phyloP scores from a whole-genome alignment of 345 rosid genomes.

The Lepidium sativum region DNA sequence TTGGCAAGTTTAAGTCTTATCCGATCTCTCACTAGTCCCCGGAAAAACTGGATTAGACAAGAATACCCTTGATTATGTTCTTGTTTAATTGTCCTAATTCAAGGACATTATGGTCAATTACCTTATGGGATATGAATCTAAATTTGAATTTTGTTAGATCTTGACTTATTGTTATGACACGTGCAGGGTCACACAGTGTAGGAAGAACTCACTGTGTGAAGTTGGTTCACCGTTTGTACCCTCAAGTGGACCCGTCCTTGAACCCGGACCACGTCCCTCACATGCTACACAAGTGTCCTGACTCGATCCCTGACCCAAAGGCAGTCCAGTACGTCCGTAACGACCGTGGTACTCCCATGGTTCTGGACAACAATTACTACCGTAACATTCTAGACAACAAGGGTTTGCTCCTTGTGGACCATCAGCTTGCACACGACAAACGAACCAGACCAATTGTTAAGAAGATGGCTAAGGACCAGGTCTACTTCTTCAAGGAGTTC shows the following conservation, averaged over 20 bases:
- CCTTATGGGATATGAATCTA: background rate
- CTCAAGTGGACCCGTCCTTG: constrained; percentile 66
- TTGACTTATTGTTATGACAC: constrained; percentile 9
- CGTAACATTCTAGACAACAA: constrained; percentile 91
- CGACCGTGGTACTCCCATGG: constrained; percentile 93
- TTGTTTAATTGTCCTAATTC: background rate
- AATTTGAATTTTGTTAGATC: background rate
- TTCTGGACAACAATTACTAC: constrained; percentile 90
- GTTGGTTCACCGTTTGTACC: constrained; percentile 87
- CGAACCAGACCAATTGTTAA: constrained; percentile 79
- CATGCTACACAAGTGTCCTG: constrained; percentile 95
- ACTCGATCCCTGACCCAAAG: constrained; percentile 86
- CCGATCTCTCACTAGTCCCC: background rate
- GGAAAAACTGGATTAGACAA: background rate
- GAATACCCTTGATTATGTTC: background rate
- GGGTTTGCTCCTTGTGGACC: constrained; percentile 83
- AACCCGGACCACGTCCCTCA: constrained; percentile 81
- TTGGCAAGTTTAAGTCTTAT: background rate
- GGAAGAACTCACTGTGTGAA: constrained; percentile 95
- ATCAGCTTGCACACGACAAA: constrained; percentile 80
- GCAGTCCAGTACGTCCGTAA: constrained; percentile 94
- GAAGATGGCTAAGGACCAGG: constrained; percentile 93
- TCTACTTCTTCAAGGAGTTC: constrained; percentile 89
- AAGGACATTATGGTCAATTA: background rate
- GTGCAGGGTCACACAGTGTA: constrained; percentile 81